Evolutionary conservation across 371 early-diverging fungal species (phyloP).

Genomic region (Dichotomocladium elegans): DNA sequence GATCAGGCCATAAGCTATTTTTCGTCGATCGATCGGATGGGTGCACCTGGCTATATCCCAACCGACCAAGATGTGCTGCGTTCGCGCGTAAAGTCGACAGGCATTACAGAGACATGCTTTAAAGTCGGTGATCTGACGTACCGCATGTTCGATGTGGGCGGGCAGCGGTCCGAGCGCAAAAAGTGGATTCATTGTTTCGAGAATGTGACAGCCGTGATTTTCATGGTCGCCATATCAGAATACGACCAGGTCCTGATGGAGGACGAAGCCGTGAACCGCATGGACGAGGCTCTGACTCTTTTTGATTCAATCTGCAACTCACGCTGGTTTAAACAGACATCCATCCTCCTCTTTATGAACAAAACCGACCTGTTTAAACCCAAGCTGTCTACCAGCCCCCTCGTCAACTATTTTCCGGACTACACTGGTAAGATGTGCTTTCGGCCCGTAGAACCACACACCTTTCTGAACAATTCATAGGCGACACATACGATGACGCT

Average conservation of each 20-base stretch:
- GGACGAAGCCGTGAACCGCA: constrained; percentile 82
- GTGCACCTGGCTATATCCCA: constrained; percentile 69
- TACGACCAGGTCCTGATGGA: constrained; percentile 92
- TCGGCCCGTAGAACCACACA: constrained; percentile 62
- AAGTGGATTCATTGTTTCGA: constrained; percentile 95
- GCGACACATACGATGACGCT: constrained; percentile 52
- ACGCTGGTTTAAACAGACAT: constrained; percentile 77
- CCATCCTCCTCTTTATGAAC: constrained; percentile 81
- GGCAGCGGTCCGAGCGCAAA: constrained; percentile 88
- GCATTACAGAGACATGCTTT: constrained; percentile 86
- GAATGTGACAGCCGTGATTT: constrained; percentile 90
- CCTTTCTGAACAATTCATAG: constrained; percentile 30
- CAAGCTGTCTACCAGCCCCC: constrained; percentile 60
- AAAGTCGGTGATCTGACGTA: constrained; percentile 74
- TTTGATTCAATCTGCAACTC: constrained; percentile 78
- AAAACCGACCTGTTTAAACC: constrained; percentile 78
- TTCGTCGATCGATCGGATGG: constrained; percentile 81
- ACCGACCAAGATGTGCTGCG: constrained; percentile 85
- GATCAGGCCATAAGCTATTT: constrained; percentile 59
- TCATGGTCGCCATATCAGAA: constrained; percentile 86
- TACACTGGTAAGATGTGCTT: constrained; percentile 24
- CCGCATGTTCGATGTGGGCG: constrained; percentile 93
- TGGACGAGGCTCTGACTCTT: constrained; percentile 58
- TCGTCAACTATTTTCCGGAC: constrained; percentile 67
- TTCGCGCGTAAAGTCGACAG: constrained; percentile 82